Evolutionary conservation across 352 stramenopile genomes (phyloP), one percentile per base, ranked within the genome.

Genomic region (Globisporangium emineosum): DNA sequence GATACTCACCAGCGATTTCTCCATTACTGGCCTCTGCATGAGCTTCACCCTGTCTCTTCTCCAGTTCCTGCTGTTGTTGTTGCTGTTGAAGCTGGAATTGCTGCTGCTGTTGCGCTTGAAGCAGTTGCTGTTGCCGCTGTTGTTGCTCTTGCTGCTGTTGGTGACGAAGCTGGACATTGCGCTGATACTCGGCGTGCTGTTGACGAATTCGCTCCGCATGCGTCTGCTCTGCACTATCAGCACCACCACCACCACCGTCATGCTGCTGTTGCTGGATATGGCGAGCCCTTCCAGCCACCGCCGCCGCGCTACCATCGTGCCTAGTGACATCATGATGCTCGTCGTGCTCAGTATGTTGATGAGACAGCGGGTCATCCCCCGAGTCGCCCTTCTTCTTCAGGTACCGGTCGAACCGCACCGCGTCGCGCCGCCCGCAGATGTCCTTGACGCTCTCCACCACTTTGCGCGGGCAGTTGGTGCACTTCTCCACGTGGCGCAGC

Each of bases 401-500:
- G 12, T 72, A 73, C 37, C 71, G 71, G 40, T 79, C 76, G 33
- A 72, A 73, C 2, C 74, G 71, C 53, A 72, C 62, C 25, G 73
- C 71, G 33, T 89, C 79, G 43, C 81, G 78, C 0, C 67, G 74
- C 17, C 68, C 70, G 29, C 78, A 91, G 25, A 87, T 70, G 42
- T 87, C 79, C 57, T 78, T 81, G n/a, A 94, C 50, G 40, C 75
- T 67, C 19, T 86, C 79, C 17, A 93, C 70, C 12, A 93, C 71
- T 51, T 81, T 78, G 25, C 73, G 68, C n/a, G 86, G 83, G 50
- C 82, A 93, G 62, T 86, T 83, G 7, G 71, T 64, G 54, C 86
- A 94, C 60, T 80, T 81, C 53, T 94, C 78, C 25, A 94, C 57
- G 58, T 94, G 86, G 7, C 83, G 82, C 60, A 94, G 73, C 83